Base-by-base conservation (phyloP, 306 rosid genomes). In the Parietaria judaica region DNA sequence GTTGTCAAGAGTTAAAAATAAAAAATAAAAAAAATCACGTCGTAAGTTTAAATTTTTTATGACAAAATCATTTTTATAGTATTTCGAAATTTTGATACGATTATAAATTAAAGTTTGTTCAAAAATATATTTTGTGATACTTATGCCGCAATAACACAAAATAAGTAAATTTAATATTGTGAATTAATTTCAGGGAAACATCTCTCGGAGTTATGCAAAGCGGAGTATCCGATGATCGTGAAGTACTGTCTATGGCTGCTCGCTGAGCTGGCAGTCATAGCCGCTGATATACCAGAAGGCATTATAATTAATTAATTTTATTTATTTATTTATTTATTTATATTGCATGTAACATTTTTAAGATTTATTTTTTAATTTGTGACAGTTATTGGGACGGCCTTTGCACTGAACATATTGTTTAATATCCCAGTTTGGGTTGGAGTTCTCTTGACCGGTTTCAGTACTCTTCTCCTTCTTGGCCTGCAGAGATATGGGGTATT, bases 231-330 rank as follows among this genome's bases (percentile, higher is more conserved):
- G 43, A 9, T 52, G 35, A 44, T 72, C 41, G 85, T 85, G 1
- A 91, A 77, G 71, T 88, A 88, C 59, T 81, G 92, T 57, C 61
- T 91, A 11, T 91, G 96, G 98, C 38, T 91, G 75, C 72, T 87
- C 16, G 97, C 97, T 0, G 96, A 90, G 78, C 15, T 79, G 48
- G 84, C 96, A 14, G 95, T 90, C 66, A 88, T 88, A 70, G 95
- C 92, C 5, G 96, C 96, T 4, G 98, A 91, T 61, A 91, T 91
- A 69, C 95, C 98, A 8, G 98, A 91, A 85, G 96, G 96, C 63
- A 55, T n/a, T n/a, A n/a, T 17, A 14, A 49, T 14, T 15, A 14
- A 11, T 23, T 12, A 3, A 37, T 4, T 54, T 17, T 36, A 49
- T 7, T 11, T 38, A 37, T 6, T 37, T 6, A 49, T 49, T 46